Evolutionary conservation across 2,329 filamentous ascomycete genomes (phyloP).

Genomic region (Fusarium buxicola): DNA sequence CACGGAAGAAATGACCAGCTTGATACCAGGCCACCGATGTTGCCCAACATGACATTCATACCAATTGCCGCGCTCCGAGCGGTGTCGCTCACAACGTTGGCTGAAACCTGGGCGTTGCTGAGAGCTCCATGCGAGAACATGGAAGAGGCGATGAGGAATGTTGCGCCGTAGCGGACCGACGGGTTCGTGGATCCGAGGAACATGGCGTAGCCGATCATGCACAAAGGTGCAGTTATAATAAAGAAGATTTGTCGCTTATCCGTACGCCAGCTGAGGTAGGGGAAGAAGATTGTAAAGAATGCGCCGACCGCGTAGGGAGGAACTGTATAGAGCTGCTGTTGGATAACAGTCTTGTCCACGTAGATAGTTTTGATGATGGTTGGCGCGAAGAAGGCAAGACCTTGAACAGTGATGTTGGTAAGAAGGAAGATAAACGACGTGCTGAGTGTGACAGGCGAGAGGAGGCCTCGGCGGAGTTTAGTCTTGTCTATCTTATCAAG

Average conservation of each 20-base stretch:
- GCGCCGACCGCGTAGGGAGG: constrained; percentile 77
- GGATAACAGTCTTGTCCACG: constrained; percentile 63
- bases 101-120: constrained; percentile 60
- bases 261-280: constrained; percentile 69
- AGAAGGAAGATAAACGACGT: constrained; percentile 71
- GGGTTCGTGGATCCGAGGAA: constrained; percentile 68
- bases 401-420: constrained; percentile 78
- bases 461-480: constrained; percentile 72
- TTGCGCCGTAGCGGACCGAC: constrained; percentile 73
- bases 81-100: constrained; percentile 78
- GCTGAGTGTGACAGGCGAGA: constrained; percentile 65
- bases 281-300: constrained; percentile 73
- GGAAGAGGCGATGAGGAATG: constrained; percentile 70
- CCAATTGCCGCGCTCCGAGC: constrained; percentile 75
- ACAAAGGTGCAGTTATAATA: constrained; percentile 68
- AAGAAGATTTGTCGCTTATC: constrained; percentile 72
- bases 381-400: constrained; percentile 76
- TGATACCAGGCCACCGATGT: constrained; percentile 73
- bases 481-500: constrained; percentile 66
- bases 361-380: constrained; percentile 79
- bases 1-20: constrained; percentile 73
- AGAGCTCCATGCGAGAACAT: constrained; percentile 6
- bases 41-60: constrained; percentile 76
- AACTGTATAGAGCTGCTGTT: constrained; percentile 76
- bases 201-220: constrained; percentile 78